Conservation (phyloP, 345 rosid genomes). For the Firmiana major region DNA sequence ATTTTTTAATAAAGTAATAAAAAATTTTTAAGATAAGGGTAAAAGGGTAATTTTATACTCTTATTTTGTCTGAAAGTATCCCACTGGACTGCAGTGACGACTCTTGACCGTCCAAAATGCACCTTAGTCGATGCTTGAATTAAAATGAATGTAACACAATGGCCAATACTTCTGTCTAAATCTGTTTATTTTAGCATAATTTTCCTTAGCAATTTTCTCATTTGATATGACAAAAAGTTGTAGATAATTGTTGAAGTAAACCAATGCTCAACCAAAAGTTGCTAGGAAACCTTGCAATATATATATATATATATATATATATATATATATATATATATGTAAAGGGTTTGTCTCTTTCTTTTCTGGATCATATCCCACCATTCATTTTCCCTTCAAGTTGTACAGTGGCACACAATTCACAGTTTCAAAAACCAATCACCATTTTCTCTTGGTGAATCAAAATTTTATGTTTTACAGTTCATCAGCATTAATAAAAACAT, state of each 20-base stretch:
- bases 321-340: no score
- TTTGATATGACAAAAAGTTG: not conserved
- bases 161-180: not conserved
- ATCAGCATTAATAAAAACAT: constrained; percentile 20
- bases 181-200: not conserved
- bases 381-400: not conserved
- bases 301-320: no score
- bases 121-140: no score
- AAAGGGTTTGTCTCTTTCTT: not conserved
- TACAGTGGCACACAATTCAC: not conserved
- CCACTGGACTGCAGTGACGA: no score
- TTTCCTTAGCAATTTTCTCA: not conserved
- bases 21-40: no score
- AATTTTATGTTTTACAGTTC: not conserved
- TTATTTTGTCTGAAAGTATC: no score
- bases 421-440: not conserved
- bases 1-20: no score
- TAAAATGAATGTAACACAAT: no score
- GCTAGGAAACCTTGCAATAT: not conserved
- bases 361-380: not conserved
- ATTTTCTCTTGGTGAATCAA: not conserved
- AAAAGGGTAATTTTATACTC: no score
- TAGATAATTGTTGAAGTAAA: not conserved
- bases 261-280: not conserved
- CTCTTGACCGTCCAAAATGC: no score